phyloP scores from a whole-genome alignment of 768 basidiomycete species.

The Leucocoprinus birnbaumii region DNA sequence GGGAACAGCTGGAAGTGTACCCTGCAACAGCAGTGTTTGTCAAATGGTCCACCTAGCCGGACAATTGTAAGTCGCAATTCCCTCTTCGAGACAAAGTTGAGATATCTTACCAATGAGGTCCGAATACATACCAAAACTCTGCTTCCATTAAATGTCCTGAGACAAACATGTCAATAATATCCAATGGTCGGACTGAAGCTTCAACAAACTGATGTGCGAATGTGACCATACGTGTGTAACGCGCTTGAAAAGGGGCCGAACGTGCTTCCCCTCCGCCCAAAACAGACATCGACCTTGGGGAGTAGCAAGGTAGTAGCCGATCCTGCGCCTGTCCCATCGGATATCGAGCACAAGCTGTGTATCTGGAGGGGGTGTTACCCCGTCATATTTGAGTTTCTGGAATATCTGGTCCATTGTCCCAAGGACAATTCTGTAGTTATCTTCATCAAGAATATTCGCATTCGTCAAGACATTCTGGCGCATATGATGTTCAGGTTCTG shows the following conservation, averaged over 20 bases:
- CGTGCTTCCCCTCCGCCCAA: conserved; percentile 11
- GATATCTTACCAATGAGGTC: too few relatives aligned
- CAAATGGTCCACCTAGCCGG: too few relatives aligned
- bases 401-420: conserved; percentile 1
- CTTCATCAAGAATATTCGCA: conserved; percentile 7
- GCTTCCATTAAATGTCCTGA: conserved; percentile 14
- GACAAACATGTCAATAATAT: background rate
- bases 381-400: background rate
- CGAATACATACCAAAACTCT: background rate
- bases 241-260: conserved; percentile 9
- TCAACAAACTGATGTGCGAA: conserved; percentile 7
- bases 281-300: conserved; percentile 10
- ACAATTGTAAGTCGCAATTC: too few relatives aligned
- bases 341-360: conserved; percentile 14
- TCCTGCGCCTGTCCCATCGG: background rate
- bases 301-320: conserved; percentile 14
- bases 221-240: conserved; percentile 9
- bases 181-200: background rate
- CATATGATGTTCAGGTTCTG: background rate
- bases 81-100: too few relatives aligned
- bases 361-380: conserved; percentile 1
- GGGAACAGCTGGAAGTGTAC: conserved; percentile 14
- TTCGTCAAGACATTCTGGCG: conserved; percentile 13
- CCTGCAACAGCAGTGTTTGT: background rate
- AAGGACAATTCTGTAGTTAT: background rate